These are phyloP conservation scores for Nannizziopsis barbatae DNA, from an alignment of 2,329 filamentous ascomycete genomes.

Conservation along the genomic window DNA sequence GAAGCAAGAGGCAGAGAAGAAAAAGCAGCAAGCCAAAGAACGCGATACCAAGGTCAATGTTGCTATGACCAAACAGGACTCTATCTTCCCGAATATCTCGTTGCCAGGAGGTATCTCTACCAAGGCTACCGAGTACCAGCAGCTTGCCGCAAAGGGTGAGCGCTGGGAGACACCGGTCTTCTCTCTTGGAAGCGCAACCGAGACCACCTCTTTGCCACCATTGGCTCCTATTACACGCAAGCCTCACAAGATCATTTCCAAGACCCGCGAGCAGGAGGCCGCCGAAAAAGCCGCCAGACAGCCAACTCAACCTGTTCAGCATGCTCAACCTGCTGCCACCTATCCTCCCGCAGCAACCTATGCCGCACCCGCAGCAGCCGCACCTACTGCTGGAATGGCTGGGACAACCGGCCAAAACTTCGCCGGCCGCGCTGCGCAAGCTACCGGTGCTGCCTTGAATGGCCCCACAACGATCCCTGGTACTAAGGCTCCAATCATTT, in stretches of 20 bases:
- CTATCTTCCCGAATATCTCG: slow-evolving; percentile 79
- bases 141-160: slow-evolving; percentile 76
- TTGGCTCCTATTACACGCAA: slow-evolving; percentile 47
- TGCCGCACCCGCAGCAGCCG: background rate
- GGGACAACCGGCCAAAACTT: background rate
- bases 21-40: slow-evolving; percentile 43
- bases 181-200: slow-evolving; percentile 64
- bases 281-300: background rate
- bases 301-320: background rate
- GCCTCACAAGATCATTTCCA: slow-evolving; percentile 38
- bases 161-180: slow-evolving; percentile 94
- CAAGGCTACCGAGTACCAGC: slow-evolving; percentile 89
- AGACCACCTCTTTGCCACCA: slow-evolving; percentile 59
- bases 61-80: slow-evolving; percentile 76
- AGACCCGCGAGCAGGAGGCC: slow-evolving; percentile 5
- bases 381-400: background rate
- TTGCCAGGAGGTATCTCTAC: slow-evolving; percentile 79
- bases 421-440: background rate
- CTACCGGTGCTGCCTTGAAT: background rate
- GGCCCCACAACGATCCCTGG: slow-evolving; percentile 4
- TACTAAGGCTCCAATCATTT: slow-evolving; percentile 4
- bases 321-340: background rate
- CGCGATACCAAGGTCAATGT: slow-evolving; percentile 65
- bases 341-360: slow-evolving; percentile 1
- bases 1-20: slow-evolving; percentile 69